A percentile compares a stretch with the other conserved stretches of the same genome.
These are phyloP conservation scores for Cucurbita moschata DNA, from an alignment of 306 rosid genomes.

Conservation along the genomic window DNA sequence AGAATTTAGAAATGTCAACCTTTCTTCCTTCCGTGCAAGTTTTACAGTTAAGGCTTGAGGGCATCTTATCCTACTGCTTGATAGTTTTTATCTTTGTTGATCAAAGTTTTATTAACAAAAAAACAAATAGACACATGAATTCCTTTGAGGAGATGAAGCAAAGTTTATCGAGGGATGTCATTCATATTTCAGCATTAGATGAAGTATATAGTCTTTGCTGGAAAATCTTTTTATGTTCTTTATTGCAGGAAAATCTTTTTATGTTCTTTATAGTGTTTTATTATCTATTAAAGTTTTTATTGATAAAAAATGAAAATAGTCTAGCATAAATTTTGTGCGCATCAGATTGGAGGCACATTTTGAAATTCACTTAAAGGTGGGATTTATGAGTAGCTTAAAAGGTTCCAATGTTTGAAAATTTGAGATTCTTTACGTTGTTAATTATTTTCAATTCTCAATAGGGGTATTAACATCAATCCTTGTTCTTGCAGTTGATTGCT, in stretches of 20 bases:
- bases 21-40: neutral
- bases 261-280: neutral
- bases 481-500: conserved; percentile 64
- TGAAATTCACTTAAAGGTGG: neutral
- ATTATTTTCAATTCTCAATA: neutral
- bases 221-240: neutral
- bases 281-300: neutral
- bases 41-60: neutral
- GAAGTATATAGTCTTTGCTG: neutral
- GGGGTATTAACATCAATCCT: conserved; percentile 3
- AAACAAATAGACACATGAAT: neutral
- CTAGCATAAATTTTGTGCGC: neutral
- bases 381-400: neutral
- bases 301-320: neutral
- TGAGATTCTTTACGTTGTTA: neutral
- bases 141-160: neutral
- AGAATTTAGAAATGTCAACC: neutral
- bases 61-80: neutral
- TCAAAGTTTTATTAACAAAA: neutral
- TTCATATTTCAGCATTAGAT: neutral
- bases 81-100: neutral
- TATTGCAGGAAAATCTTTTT: neutral
- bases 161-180: neutral
- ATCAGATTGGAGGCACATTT: neutral
- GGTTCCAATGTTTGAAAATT: neutral